Conservation (phyloP, 179 eudicot genomes). For the Beta lomatogona region DNA sequence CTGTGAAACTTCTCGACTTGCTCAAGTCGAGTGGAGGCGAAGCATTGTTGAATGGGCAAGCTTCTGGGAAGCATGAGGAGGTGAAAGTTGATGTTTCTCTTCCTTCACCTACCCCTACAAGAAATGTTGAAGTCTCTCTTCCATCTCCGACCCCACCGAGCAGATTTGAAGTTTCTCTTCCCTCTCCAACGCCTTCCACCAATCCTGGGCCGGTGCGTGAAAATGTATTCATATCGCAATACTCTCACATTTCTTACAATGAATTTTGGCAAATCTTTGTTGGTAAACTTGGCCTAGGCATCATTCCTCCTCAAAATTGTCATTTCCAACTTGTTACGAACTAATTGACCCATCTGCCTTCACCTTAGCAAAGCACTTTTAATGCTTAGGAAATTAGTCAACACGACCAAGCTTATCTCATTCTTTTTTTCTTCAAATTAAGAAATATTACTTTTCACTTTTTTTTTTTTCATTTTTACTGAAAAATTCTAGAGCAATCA, state of each 20-base stretch:
- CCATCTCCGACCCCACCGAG: conserved; percentile 95
- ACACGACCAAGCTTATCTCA: background rate
- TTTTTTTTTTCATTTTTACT: too few relatives aligned
- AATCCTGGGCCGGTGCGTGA: conserved; percentile 96
- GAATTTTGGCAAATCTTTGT: conserved; percentile 13
- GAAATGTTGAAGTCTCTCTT: conserved; percentile 72
- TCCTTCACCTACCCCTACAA: conserved; percentile 81
- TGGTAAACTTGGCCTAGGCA: conserved; percentile 12
- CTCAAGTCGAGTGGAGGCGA: conserved; percentile 61
- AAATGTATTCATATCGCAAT: conserved; percentile 52
- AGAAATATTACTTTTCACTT: background rate
- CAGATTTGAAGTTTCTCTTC: conserved; percentile 76
- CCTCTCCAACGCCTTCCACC: conserved; percentile 95
- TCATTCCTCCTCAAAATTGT: conserved; percentile 6
- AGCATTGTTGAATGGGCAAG: conserved; percentile 27
- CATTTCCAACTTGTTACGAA: background rate
- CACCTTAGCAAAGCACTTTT: background rate
- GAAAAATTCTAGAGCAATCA: too few relatives aligned
- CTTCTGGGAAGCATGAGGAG: conserved; percentile 27
- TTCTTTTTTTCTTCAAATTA: background rate
- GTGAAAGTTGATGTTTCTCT: conserved; percentile 53
- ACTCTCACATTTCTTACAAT: conserved; percentile 34
- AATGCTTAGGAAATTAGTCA: background rate
- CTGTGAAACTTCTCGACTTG: conserved; percentile 79
- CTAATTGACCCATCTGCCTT: conserved; percentile 5